Percentiles rank a stretch among this genome's conserved stretches.
phyloP scores from a whole-genome alignment of 371 early-diverging fungal species.

The Entomophthora muscae region DNA sequence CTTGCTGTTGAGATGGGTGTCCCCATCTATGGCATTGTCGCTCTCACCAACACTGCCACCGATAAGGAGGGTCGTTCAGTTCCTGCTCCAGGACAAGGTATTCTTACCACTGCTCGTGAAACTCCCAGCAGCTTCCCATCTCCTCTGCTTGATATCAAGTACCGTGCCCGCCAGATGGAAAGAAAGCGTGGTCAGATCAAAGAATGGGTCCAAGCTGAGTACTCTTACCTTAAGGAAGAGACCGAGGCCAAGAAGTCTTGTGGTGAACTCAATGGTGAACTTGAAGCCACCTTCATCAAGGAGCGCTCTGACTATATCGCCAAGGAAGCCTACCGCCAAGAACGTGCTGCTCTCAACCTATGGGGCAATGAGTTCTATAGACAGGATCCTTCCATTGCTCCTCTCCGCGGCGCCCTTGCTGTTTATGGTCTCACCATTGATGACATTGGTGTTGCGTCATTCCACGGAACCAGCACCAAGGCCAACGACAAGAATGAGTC shows the following conservation, averaged over 20 bases:
- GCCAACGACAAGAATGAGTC: constrained; percentile 96
- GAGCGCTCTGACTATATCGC: constrained; percentile 70
- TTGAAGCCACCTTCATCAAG: constrained; percentile 37
- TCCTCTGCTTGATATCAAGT: constrained; percentile 74
- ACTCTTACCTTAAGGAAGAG: constrained; percentile 50
- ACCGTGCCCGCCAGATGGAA: constrained; percentile 72
- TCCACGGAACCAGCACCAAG: constrained; percentile 95
- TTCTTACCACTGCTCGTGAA: constrained; percentile 87
- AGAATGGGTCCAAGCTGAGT: constrained; percentile 72
- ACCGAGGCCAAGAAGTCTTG: constrained; percentile 42
- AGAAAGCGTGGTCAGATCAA: constrained; percentile 66
- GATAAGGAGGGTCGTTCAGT: constrained; percentile 94
- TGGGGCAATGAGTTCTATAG: constrained; percentile 83
- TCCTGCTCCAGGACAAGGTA: no score
- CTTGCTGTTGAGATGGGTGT: constrained; percentile 88
- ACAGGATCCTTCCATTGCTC: constrained; percentile 67
- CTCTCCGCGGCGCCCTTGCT: constrained; percentile 85
- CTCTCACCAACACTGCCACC: no score
- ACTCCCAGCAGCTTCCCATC: constrained; percentile 33
- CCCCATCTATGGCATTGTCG: no score
- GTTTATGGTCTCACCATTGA: constrained; percentile 80
- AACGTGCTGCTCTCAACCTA: constrained; percentile 58
- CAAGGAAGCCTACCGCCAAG: constrained; percentile 66
- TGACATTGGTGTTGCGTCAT: constrained; percentile 90
- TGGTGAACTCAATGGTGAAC: constrained; percentile 39